These are phyloP conservation scores for Pichia kluyveri DNA, from an alignment of 805 yeast species.

Conservation along the genomic window DNA sequence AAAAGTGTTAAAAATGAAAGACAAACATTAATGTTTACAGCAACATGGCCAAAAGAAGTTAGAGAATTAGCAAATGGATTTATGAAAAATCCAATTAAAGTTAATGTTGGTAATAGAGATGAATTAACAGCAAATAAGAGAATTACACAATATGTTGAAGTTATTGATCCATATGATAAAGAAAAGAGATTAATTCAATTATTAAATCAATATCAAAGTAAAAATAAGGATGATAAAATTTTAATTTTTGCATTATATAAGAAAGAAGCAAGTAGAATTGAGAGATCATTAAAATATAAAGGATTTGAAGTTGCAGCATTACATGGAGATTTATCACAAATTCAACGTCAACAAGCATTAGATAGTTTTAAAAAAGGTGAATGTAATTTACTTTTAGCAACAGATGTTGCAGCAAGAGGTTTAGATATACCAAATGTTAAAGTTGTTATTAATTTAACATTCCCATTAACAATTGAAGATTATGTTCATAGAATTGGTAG, in stretches of 20 bases:
- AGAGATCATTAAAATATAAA: conserved; percentile 58
- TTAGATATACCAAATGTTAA: conserved; percentile 96
- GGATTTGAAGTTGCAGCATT: conserved; percentile 85
- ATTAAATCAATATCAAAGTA: conserved; percentile 61
- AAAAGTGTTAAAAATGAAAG: conserved; percentile 45
- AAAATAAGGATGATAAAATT: conserved; percentile 64
- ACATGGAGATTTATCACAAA: conserved; percentile 92
- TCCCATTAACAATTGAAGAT: conserved; percentile 96
- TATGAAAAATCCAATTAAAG: conserved; percentile 80
- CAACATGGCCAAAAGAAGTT: conserved; percentile 99
- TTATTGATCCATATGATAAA: conserved; percentile 71
- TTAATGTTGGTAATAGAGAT: conserved; percentile 89
- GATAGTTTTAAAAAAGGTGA: conserved; percentile 77
- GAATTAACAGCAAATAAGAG: conserved; percentile 92
- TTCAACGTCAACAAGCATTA: conserved; percentile 83
- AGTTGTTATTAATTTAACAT: conserved; percentile 91
- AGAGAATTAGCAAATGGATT: conserved; percentile 82
- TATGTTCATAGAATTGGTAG: conserved; percentile 99
- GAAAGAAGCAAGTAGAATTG: conserved; percentile 92
- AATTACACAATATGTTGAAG: conserved; percentile 90
- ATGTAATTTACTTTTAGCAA: conserved; percentile 74
- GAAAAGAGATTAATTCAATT: conserved; percentile 68
- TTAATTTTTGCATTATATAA: conserved; percentile 91
- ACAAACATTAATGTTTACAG: conserved; percentile 97
- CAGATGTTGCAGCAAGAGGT: conserved; percentile 98